Evolutionary conservation across 2,329 filamentous ascomycete genomes (phyloP), one percentile per base, ranked within the genome.

Genomic region (Cercospora citrullina): DNA sequence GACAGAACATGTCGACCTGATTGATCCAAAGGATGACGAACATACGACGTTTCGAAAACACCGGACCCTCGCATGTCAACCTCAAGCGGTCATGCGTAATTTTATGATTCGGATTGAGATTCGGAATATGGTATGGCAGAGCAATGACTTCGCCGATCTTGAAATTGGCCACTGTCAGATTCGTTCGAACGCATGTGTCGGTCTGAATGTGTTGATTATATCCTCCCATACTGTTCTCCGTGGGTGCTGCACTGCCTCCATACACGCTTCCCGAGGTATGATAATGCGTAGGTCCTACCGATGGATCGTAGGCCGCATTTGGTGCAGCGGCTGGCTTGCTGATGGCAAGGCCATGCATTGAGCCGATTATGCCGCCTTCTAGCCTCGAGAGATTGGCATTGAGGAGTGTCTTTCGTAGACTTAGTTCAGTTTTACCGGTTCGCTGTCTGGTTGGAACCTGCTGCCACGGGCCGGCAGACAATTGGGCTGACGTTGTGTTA

Each of bases 1-100:
- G 39, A n/a, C 60, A 63, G 63, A 60, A 60, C 63, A 68, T 64
- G 4, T 39, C 30, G 14, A 51, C n/a, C 5, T 23, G 16, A n/a
- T 45, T 28, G 48, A 65, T 68, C 39, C 18, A 68, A 0, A 70
- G n/a, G 23, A 70, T 48, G 12, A 68, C 36, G 12, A 60, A 23
- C 68, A 70, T 68, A 0, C 68, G 33, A 1, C 60, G 60, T 18
- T 70, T 70, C 1, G 66, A 60, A 23, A 58, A 66, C 1, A 70
- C 39, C 1, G 53, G 59, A 0, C 60, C 55, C 7, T 60, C 55
- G 21, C 23, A 42, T 4, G 59, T 61, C 30, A 59, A 0, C 6
- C 7, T 21, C n/a, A 36, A 7, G 0, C 55, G 55, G 2, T 59
- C 55, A 4, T 48, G 59, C 0, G 31, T 45, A 8, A 48, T 61